Evolutionary conservation across 2,329 filamentous ascomycete genomes (phyloP), one percentile per base, ranked within the genome.

Genomic region (Pestalotiopsis sp.): DNA sequence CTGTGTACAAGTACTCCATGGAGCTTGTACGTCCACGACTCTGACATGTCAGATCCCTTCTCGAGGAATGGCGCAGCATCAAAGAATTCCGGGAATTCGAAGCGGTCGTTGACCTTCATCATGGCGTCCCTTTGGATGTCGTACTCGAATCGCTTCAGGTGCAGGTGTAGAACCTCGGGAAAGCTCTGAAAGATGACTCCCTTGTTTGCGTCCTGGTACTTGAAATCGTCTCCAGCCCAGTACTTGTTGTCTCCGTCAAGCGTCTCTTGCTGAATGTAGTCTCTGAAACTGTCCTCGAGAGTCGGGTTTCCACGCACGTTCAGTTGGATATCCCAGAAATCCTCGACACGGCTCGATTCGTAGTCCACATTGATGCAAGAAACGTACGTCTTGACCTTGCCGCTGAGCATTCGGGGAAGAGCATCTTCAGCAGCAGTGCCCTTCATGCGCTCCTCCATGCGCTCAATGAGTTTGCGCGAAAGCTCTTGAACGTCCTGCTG

Each of bases 241-340:
- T 99, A 99, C 80, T 98, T 97, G 84, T 99, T 99, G 79, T 99
- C 97, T 56, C 96, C 96, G 73, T 98, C 95, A 80, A 99, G 91
- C 41, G 95, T 97, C 81, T 99, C 96, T 45, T 98, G 95, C 76
- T 97, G 92, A 74, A 99, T 92, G 78, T 99, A 99, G 80, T 98
- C 95, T 78, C 91, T 91, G 84, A 99, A 98, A 78, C 95, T 98
- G 75, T 97, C 94, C 72, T 97, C 92, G 40, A 99, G 84, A 70
- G 93, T 95, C 82, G 93, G 94, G 85, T 97, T 98, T 40, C 94
- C 95, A 71, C 93, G 92, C 65, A 99, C 97, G 73, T 98, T 99
- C 74, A 99, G 89, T 79, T 99, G 96, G 70, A 99, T 93, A 78
- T 99, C 96, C 96, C 96, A 99, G 80, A 98, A 99, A 75, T 99